Percentiles rank a stretch among this genome's conserved stretches.
Conservation (phyloP, 108 stramenopile genomes). For the Cyclotella sp. region DNA sequence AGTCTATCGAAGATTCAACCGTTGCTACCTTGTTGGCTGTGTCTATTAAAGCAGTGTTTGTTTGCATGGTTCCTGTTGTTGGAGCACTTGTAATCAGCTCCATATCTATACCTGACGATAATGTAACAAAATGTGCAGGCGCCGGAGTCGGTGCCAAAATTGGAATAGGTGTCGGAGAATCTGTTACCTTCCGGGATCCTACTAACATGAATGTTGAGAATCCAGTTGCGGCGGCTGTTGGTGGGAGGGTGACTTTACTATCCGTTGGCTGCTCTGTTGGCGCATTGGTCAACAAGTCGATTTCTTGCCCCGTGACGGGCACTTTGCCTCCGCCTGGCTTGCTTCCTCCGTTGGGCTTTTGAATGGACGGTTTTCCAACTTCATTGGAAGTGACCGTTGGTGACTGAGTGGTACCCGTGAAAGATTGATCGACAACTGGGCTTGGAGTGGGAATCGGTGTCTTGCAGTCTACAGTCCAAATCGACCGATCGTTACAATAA, state of each 20-base stretch:
- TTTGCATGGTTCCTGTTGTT: neutral
- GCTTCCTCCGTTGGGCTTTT: conserved; percentile 23
- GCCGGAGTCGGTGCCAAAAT: neutral
- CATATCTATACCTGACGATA: neutral
- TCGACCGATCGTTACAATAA: conserved; percentile 44
- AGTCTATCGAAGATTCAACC: neutral
- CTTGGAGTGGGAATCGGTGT: conserved; percentile 9
- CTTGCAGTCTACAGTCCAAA: conserved; percentile 39
- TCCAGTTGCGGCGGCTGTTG: neutral
- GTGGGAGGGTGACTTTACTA: conserved; percentile 12
- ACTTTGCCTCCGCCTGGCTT: conserved; percentile 26
- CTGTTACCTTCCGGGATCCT: neutral
- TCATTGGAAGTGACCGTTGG: conserved; percentile 10
- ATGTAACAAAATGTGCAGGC: neutral
- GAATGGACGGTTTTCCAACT: neutral
- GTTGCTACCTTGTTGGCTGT: neutral
- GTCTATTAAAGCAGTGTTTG: neutral
- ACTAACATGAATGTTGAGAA: neutral
- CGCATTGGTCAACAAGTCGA: neutral
- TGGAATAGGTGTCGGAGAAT: conserved; percentile 8
- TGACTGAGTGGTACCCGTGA: neutral
- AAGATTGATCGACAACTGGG: conserved; percentile 1
- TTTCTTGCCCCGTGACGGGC: neutral
- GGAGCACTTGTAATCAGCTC: neutral
- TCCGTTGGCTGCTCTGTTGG: conserved; percentile 1